phyloP scores from a whole-genome alignment of 2,329 filamentous ascomycete genomes.

The Celoporthe dispersa region DNA sequence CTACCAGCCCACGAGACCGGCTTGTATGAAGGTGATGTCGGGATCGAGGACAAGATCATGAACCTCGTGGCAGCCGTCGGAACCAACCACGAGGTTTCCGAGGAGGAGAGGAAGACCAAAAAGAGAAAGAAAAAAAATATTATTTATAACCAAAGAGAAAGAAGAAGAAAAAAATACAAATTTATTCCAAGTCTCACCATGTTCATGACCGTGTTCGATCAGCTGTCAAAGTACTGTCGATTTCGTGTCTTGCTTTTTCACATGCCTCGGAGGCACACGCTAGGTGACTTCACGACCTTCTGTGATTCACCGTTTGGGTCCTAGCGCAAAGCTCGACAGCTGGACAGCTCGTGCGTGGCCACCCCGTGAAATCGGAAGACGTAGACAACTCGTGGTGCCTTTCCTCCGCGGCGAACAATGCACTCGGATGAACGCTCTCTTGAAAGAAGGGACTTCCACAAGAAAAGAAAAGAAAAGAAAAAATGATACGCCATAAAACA shows the following conservation, averaged over 20 bases:
- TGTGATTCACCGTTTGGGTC: too few relatives aligned
- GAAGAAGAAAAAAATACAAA: background rate
- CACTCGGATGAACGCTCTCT: too few relatives aligned
- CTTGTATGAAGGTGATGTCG: background rate
- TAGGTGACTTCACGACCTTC: too few relatives aligned
- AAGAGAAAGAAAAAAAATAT: background rate
- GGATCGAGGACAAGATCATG: background rate
- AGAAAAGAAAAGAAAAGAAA: too few relatives aligned
- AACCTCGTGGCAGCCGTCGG: background rate
- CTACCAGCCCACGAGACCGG: constrained; percentile 5
- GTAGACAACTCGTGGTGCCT: background rate
- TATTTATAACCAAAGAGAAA: background rate
- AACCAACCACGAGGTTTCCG: background rate
- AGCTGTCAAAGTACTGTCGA: background rate
- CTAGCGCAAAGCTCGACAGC: too few relatives aligned
- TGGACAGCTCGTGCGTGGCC: too few relatives aligned
- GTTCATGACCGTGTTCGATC: background rate
- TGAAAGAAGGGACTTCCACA: too few relatives aligned
- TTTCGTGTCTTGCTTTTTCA: too few relatives aligned
- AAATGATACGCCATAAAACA: too few relatives aligned
- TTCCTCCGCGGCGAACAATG: too few relatives aligned
- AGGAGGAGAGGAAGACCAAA: background rate
- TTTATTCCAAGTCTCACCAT: background rate
- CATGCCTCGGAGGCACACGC: too few relatives aligned
- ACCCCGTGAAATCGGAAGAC: background rate